Conservation (phyloP, 805 yeast genomes). For the Ascoidea asiatica region DNA sequence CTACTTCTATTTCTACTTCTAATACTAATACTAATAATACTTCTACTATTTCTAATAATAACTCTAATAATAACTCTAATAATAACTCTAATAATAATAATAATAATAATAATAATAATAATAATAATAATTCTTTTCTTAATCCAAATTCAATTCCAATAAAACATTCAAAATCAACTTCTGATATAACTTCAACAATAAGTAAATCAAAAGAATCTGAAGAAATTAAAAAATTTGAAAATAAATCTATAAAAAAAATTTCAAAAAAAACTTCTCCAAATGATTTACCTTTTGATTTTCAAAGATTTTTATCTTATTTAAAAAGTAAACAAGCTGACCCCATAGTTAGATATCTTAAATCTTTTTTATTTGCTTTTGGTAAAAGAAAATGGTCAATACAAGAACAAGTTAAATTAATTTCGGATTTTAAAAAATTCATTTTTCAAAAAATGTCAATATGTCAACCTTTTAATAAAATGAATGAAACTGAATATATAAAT, state of each 20-base stretch:
- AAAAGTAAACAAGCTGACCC: conserved; percentile 77
- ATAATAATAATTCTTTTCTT: too few species aligned
- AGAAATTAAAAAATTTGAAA: too few species aligned
- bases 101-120: too few species aligned
- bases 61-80: too few species aligned
- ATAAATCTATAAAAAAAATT: too few species aligned
- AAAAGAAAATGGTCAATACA: conserved; percentile 55
- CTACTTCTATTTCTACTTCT: too few species aligned
- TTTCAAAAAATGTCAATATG: conserved; percentile 42
- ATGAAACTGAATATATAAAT: conserved; percentile 46
- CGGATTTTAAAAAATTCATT: conserved; percentile 67
- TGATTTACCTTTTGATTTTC: conserved; percentile 59
- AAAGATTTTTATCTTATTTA: conserved; percentile 57
- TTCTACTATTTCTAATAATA: too few species aligned
- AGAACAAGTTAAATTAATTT: conserved; percentile 67
- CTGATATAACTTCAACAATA: neutral
- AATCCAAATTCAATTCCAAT: too few species aligned
- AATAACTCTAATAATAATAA: neutral
- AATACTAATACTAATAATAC: too few species aligned
- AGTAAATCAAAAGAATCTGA: neutral
- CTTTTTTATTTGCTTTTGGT: conserved; percentile 68
- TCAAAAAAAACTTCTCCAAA: conserved; percentile 6
- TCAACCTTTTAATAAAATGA: conserved; percentile 66
- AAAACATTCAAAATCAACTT: neutral
- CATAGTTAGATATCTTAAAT: conserved; percentile 69